Conservation (phyloP, 2,329 filamentous ascomycete species). For the Verticillium klebahnii region DNA sequence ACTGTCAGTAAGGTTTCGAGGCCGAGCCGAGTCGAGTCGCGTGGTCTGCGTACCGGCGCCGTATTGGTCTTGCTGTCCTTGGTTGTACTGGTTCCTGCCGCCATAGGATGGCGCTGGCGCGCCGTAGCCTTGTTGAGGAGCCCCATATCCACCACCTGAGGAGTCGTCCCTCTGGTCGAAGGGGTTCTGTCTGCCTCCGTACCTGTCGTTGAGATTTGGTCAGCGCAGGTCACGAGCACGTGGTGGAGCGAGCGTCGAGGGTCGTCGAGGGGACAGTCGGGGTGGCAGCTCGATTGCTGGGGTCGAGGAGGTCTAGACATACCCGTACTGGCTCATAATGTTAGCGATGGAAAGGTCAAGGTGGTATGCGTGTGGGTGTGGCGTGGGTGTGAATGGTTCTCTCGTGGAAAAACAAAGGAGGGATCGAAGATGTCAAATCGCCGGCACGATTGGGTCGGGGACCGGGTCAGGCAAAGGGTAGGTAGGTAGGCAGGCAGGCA, state of each 20-base stretch:
- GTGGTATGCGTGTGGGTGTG: constrained; percentile 1
- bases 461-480: neutral
- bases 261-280: neutral
- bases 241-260: neutral
- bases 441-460: constrained; percentile 1
- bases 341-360: constrained; percentile 21
- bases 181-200: constrained; percentile 51
- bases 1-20: constrained; percentile 3
- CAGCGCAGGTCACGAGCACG: constrained; percentile 3
- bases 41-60: constrained; percentile 12
- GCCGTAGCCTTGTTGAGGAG: constrained; percentile 11
- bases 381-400: neutral
- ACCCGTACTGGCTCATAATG: constrained; percentile 44
- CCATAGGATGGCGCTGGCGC: constrained; percentile 15
- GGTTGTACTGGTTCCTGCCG: constrained; percentile 15
- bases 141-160: constrained; percentile 20
- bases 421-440: neutral
- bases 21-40: constrained; percentile 5
- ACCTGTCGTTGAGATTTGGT: constrained; percentile 33
- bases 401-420: neutral
- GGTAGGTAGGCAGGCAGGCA: neutral
- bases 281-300: neutral
- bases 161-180: constrained; percentile 50
- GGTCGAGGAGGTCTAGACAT: constrained; percentile 17
- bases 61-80: constrained; percentile 11